Evolutionary conservation across 1,284 basidiomycete species (phyloP).

Genomic region (Porodaedalea pini): DNA sequence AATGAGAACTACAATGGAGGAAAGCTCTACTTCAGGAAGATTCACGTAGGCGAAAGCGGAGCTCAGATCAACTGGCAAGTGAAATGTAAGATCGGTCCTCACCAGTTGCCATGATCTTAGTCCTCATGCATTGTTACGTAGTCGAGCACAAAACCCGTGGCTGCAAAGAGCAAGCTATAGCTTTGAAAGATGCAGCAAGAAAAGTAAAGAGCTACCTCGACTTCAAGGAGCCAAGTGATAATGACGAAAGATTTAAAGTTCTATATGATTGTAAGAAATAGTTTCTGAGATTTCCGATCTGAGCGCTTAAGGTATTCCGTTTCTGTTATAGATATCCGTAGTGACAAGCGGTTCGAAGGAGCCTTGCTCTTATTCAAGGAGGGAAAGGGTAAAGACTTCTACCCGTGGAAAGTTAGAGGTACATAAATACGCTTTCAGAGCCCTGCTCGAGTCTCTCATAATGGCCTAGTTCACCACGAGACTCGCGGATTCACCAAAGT

Average conservation of each 20-base stretch:
- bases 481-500: constrained; percentile 3
- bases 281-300: no score
- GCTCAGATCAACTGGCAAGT: neutral
- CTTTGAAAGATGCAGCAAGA: neutral
- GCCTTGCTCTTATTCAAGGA: neutral
- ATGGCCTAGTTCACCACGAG: neutral
- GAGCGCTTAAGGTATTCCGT: no score
- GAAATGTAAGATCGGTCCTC: neutral
- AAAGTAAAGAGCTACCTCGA: neutral
- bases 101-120: neutral
- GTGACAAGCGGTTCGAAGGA: neutral
- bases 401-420: constrained; percentile 9
- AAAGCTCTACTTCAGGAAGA: neutral
- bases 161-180: neutral
- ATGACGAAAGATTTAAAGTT: neutral
- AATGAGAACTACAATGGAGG: neutral
- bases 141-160: neutral
- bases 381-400: neutral
- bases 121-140: neutral
- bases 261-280: neutral
- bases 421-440: neutral
- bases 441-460: neutral
- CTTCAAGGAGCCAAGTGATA: neutral
- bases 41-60: neutral
- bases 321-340: neutral